Base-by-base conservation (phyloP, 2,329 filamentous ascomycete species). In the Fonsecaea pedrosoi region DNA sequence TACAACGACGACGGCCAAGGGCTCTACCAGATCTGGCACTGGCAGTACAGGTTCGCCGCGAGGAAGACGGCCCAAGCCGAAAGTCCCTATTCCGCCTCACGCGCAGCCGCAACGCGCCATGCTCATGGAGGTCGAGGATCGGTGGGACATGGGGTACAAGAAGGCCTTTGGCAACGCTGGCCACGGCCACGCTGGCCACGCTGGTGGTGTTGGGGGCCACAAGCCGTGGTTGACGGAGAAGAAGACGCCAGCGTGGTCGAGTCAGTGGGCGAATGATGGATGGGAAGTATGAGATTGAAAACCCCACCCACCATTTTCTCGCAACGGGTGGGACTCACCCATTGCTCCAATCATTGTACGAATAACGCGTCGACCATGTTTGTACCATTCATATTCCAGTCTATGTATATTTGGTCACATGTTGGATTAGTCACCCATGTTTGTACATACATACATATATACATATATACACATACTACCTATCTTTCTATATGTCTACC, bases 81-180 rank as follows among this genome's bases (percentile, higher is more conserved):
- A 74, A 40, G 61, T 74, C 25, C 78, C 77, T n/a, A 68, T 72
- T 18, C 69, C 75, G 32, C 70, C 73, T 18, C 74, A 79, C 15
- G 78, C 78, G 12, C 75, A 79, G 61, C 79, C 81, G 7, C 81
- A 83, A 65, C 75, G 77, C 45, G 80, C 81, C 12, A 73, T 83
- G 35, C 72, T 83, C 8, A 80, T 82, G 78, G 80, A 82, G 61
- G 73, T 82, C 37, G 70, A 71, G 45, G 72, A 74, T 21, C 70
- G 71, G 7, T 74, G 72, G 72, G 56, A 54, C 18, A 32, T 64
- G 30, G 72, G 69, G 1, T 71, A 71, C 50, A 70, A 69, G 40
- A 71, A 65, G 57, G 66, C 69, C 59, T 57, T 73, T 63, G 67
- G 18, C 9, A 9, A 25, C 45, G 42, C 42, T 10, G 13, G 37